Base-by-base conservation (phyloP, 306 rosid genomes). In the Cucurbita pepo region DNA sequence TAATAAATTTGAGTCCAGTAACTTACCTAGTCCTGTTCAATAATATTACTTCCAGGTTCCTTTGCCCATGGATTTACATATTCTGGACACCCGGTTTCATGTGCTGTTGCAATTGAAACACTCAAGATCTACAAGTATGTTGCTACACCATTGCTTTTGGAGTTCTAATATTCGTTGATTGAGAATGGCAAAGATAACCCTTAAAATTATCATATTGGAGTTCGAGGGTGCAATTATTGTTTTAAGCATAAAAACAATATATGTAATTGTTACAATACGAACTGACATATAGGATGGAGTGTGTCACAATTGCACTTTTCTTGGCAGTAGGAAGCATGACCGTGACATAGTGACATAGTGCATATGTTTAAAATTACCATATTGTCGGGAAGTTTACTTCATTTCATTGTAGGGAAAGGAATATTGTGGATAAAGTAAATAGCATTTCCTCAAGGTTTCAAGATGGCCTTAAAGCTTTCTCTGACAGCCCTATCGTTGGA, bases 1-100 rank as follows among this genome's bases (percentile, higher is more conserved):
- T 8, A 30, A 50, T 13, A 15, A 69, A 4, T 30, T 30, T 43
- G 57, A 4, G 74, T 8, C n/a, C 47, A 16, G 47, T 5, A 14
- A 69, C 73, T 30, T 14, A 13, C 41, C 56, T 8, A 8, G 50
- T 14, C 10, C 3, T 69, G 47, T 16, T 69, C 16, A 69, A 14
- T 15, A 67, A 30, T 69, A 69, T 34, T 30, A 69, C 56, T 75
- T 69, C 37, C 80, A 91, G 99, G 97, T 74, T 0, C 30, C n/a
- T 91, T 91, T 79, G 77, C 91, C 78, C 99, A 91, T 45, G 97
- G 99, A 58, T 95, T 95, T 79, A 95, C 99, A 63, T 91, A 89
- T 85, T 95, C 96, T 63, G 99, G 99, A 56, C 97, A 91, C 81
- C 97, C 97, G 0, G 89, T 88, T 37, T 18, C 95, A 25, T 91